A percentile compares a stretch with the other conserved stretches of the same genome.
Conservation (phyloP, 768 basidiomycete genomes). For the Suillus sp. region DNA sequence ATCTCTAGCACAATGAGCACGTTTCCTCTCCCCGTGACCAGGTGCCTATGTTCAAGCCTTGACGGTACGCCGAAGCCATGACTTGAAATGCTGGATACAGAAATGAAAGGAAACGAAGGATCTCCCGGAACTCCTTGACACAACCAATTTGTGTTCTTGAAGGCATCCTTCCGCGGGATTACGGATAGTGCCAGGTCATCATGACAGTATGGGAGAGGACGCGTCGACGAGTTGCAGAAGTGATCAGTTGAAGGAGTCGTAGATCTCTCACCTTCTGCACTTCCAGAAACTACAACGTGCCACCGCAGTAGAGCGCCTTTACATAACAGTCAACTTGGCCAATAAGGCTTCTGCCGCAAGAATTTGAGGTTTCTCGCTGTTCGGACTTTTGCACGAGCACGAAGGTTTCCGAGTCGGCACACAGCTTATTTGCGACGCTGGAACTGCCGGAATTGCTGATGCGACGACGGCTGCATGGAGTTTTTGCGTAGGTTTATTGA, state of each 20-base stretch:
- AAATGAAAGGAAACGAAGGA: neutral
- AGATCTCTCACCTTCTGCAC: constrained; percentile 1
- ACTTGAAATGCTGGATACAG: neutral
- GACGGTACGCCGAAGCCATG: neutral
- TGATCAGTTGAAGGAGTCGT: neutral
- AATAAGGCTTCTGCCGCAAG: neutral
- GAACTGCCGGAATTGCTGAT: neutral
- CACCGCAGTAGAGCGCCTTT: neutral
- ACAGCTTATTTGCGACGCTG: neutral
- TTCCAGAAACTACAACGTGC: neutral
- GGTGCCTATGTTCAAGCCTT: neutral
- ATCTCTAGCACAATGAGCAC: neutral
- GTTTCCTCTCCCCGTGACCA: constrained; percentile 1
- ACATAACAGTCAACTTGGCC: neutral
- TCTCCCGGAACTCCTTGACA: neutral
- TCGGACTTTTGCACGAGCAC: neutral
- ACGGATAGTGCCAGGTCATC: neutral
- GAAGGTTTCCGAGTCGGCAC: neutral
- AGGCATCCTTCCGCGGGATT: neutral
- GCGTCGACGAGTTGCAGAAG: neutral
- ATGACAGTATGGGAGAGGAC: neutral
- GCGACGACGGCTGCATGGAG: neutral
- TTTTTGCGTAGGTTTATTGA: neutral
- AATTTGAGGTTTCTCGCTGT: neutral
- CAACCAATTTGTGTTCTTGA: neutral